Evolutionary conservation across 306 rosid genomes (phyloP), one percentile per base, ranked within the genome.

Genomic region (Spatholobus suberectus): DNA sequence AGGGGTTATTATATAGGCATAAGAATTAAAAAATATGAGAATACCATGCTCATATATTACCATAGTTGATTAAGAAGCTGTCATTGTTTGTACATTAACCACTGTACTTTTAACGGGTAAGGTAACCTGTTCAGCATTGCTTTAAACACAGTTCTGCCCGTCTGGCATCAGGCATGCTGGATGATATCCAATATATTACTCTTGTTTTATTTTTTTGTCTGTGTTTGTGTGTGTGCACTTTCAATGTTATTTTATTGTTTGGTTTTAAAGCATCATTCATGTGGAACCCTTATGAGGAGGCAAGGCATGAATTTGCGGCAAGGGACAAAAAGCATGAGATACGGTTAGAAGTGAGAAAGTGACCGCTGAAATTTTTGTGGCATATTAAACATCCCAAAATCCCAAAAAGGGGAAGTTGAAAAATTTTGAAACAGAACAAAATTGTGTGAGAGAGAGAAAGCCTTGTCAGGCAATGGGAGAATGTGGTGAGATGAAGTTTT

Each of bases 221-320:
- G 40, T 85, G 86, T 86, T 89, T 81, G 71, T 18, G 75, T 15
- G 89, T 83, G 79, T 67, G 84, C 73, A 79, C 55, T 63, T 59
- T 46, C 3, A 5, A 70, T 70, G 34, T 27, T 82, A 81, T 90
- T 88, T 67, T 87, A 90, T 85, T 85, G 67, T 78, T 86, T 83
- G 58, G 67, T 79, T 81, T 76, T 68, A 81, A 82, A 80, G 84
- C 90, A 83, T 75, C 72, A 73, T 89, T 89, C 79, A 81, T 65
- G 79, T 85, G 90, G 96, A 89, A 88, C 90, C 95, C 93, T 86
- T 54, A 54, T 29, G 73, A 89, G 91, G 92, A 86, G 94, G 92
- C 94, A 92, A 87, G 86, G 90, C 97, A 90, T 92, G 94, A 92
- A 90, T 87, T 89, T 89, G 91, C 90, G 92, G 97, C 89, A 61